These are phyloP conservation scores for Mortierella claussenii DNA, from an alignment of 192 early-diverging fungal species.

Conservation along the genomic window DNA sequence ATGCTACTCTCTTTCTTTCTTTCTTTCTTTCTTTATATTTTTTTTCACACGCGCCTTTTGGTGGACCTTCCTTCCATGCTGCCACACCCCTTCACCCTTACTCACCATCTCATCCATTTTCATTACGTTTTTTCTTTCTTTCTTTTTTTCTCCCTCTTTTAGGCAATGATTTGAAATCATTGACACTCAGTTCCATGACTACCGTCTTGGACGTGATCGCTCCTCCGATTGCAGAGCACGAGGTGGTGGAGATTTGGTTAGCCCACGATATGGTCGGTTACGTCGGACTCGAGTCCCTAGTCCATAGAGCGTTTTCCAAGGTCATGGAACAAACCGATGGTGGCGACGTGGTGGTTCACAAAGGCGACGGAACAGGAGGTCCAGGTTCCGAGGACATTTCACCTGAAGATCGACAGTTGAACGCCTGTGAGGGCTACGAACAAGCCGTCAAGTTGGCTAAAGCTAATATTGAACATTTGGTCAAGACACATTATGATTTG, in stretches of 20 bases:
- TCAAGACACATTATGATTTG: constrained; percentile 59
- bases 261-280: constrained; percentile 67
- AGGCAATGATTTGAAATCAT: constrained; percentile 61
- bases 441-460: constrained; percentile 66
- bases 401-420: constrained; percentile 56
- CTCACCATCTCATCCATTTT: background rate
- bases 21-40: background rate
- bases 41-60: too few species aligned
- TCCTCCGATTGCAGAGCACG: constrained; percentile 69
- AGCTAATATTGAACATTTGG: constrained; percentile 67
- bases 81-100: background rate
- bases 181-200: constrained; percentile 58
- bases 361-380: constrained; percentile 37
- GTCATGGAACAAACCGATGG: constrained; percentile 71
- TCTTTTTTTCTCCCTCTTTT: background rate
- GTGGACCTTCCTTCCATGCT: background rate
- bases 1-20: background rate
- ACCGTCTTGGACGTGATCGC: constrained; percentile 67
- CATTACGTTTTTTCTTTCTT: background rate
- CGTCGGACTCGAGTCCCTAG: constrained; percentile 62
- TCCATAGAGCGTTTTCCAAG: constrained; percentile 63
- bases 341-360: constrained; percentile 66
- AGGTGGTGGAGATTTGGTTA: constrained; percentile 69
- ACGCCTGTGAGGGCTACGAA: constrained; percentile 65
- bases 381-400: constrained; percentile 27